phyloP scores from a whole-genome alignment of 306 rosid species.

The Elaeagnus macrophylla region DNA sequence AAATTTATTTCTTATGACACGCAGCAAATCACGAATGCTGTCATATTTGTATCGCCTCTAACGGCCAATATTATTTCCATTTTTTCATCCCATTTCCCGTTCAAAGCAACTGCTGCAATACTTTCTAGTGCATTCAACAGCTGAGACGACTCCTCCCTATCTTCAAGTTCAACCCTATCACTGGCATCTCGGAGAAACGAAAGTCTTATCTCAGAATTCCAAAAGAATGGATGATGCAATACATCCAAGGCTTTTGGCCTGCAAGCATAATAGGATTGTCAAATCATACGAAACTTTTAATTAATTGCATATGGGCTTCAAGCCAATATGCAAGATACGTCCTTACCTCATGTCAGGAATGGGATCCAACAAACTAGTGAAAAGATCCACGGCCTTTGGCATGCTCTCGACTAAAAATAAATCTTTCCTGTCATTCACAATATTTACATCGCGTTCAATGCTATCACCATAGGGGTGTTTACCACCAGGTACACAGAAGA shows the following conservation, averaged over 20 bases:
- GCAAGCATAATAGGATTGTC: slow-evolving; percentile 1
- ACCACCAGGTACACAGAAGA: slow-evolving; percentile 30
- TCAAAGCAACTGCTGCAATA: slow-evolving; percentile 20
- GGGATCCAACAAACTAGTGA: slow-evolving; percentile 21
- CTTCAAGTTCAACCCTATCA: slow-evolving; percentile 37
- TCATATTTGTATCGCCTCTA: slow-evolving; percentile 34
- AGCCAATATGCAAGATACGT: no score
- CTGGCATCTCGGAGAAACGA: slow-evolving; percentile 37
- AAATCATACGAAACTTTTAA: background rate
- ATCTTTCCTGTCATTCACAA: slow-evolving; percentile 28
- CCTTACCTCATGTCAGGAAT: slow-evolving; percentile 21
- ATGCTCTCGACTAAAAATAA: slow-evolving; percentile 21
- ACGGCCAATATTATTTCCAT: slow-evolving; percentile 32
- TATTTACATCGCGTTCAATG: slow-evolving; percentile 27
- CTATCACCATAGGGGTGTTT: slow-evolving; percentile 30
- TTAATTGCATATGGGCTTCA: no score
- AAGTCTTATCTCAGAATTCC: slow-evolving; percentile 28
- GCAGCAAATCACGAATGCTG: slow-evolving; percentile 30
- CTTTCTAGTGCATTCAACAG: slow-evolving; percentile 28
- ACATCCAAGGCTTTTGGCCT: slow-evolving; percentile 31
- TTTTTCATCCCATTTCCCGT: slow-evolving; percentile 38
- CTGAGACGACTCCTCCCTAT: slow-evolving; percentile 26
- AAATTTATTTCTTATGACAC: slow-evolving; percentile 33
- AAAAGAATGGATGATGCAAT: slow-evolving; percentile 33
- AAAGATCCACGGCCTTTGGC: slow-evolving; percentile 29